Percentiles rank a stretch among this genome's conserved stretches.
Conservation (phyloP, 306 rosid species). For the Casuarina glauca region DNA sequence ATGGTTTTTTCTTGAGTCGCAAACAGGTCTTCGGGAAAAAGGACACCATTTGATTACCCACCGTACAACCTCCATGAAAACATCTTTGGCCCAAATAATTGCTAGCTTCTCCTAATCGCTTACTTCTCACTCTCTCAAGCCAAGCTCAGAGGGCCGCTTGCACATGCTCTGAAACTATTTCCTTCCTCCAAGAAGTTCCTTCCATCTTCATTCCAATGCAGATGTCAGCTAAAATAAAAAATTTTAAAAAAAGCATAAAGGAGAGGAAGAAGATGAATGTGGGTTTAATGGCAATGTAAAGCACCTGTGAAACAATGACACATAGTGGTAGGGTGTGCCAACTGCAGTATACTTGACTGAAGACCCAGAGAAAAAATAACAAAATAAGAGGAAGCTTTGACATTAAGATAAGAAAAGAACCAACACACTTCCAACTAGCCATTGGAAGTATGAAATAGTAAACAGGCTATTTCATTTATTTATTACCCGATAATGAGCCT, state of each 20-base stretch:
- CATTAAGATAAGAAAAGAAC: neutral
- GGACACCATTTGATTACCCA: no score
- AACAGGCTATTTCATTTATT: neutral
- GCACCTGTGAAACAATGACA: constrained; percentile 88
- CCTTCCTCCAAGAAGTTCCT: constrained; percentile 69
- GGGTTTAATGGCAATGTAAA: constrained; percentile 26
- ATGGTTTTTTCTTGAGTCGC: no score
- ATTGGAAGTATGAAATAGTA: no score
- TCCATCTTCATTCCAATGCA: constrained; percentile 61
- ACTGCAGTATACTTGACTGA: constrained; percentile 87
- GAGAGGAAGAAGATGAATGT: neutral
- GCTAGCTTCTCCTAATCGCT: no score
- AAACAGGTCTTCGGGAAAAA: no score
- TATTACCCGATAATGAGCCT: constrained; percentile 84
- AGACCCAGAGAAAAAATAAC: constrained; percentile 42
- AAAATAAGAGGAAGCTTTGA: constrained; percentile 1
- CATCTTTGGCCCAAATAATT: no score
- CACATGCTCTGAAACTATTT: constrained; percentile 68
- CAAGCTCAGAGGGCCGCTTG: constrained; percentile 33
- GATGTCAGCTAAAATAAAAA: neutral
- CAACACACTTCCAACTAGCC: neutral
- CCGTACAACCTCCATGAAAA: no score
- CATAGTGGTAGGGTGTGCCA: constrained; percentile 92
- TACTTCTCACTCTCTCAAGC: no score
- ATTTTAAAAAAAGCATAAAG: neutral